phyloP scores from a whole-genome alignment of 805 yeast genomes.

The Ogataea nitratoaversa region DNA sequence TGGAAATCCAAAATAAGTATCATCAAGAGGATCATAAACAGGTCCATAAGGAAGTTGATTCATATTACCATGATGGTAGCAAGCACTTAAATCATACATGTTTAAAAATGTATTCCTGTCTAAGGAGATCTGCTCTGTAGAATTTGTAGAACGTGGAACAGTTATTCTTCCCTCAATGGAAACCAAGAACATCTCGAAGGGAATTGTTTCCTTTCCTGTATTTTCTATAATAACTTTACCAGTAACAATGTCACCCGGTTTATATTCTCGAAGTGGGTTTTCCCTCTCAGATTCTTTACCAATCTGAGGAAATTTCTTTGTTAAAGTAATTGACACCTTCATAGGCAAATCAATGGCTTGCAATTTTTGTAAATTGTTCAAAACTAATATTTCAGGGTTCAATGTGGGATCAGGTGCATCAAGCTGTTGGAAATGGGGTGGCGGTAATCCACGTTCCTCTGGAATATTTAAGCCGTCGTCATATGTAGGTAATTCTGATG shows the following conservation, averaged over 20 bases:
- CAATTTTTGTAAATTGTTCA: constrained; percentile 25
- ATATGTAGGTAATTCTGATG: neutral
- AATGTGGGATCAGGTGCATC: constrained; percentile 15
- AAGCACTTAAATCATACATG: constrained; percentile 50
- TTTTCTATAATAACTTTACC: constrained; percentile 51
- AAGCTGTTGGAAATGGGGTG: constrained; percentile 4
- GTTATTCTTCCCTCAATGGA: constrained; percentile 49
- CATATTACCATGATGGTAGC: constrained; percentile 40
- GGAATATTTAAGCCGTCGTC: neutral
- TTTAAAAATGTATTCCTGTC: constrained; percentile 36
- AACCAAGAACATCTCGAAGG: constrained; percentile 60
- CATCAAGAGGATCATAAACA: constrained; percentile 23
- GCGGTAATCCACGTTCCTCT: neutral
- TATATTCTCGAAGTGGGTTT: constrained; percentile 46
- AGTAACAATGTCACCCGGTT: constrained; percentile 60
- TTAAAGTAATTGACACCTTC: constrained; percentile 30
- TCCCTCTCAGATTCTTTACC: constrained; percentile 23
- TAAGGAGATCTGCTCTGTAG: no score
- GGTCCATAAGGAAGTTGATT: constrained; percentile 6
- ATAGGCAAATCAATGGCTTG: constrained; percentile 24
- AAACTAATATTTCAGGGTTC: constrained; percentile 20
- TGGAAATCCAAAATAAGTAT: constrained; percentile 36
- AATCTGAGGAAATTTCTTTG: constrained; percentile 36
- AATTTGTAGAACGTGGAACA: constrained; percentile 9
- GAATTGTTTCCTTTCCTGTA: constrained; percentile 35